Evolutionary conservation across 495 filamentous ascomycete genomes (phyloP), one percentile per base, ranked within the genome.

Genomic region (Oleoguttula mirabilis): DNA sequence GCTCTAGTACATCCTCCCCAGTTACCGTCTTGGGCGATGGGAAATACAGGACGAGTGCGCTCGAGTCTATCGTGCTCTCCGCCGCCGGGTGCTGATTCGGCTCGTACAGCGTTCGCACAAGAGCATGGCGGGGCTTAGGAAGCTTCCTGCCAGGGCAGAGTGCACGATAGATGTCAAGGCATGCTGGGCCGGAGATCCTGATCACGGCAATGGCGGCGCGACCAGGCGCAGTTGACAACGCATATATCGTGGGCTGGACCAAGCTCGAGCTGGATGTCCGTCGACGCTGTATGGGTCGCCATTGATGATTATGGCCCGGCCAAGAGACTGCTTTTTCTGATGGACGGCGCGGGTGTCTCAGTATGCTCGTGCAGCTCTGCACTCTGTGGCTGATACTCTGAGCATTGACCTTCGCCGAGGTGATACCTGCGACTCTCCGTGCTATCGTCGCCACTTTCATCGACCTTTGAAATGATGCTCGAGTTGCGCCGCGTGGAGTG

Each of bases 171-270:
- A 95, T 76, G 84, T 88, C 47, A 51, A 48, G 60, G 62, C 80
- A 86, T 17, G 74, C 77, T 20, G 82, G 75, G 0, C 90, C 90
- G 14, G 90, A 95, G 17, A 93, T 68, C 23, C 90, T 74, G 30
- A 98, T 78, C 7, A 96, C 77, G 2, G 92, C 92, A 58, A 98
- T 94, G 21, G 86, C 90, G 22, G 86, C 84, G 60, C 72, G 76
- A 5, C 92, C 88, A 11, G 82, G 64, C 2, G 83, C 84, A 8
- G 90, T 93, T 0, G 90, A 94, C 3, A 96, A 67, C 0, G 92
- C 90, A 56, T 88, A 96, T 12, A 99, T 93, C 3, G 90, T 96
- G 25, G 25, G n/a, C n/a, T n/a, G n/a, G n/a, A n/a, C n/a, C n/a
- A n/a, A n/a, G n/a, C n/a, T n/a, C n/a, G n/a, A n/a, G n/a, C n/a